phyloP scores from a whole-genome alignment of 129 eudicot species.

The Lactuca saligna region DNA sequence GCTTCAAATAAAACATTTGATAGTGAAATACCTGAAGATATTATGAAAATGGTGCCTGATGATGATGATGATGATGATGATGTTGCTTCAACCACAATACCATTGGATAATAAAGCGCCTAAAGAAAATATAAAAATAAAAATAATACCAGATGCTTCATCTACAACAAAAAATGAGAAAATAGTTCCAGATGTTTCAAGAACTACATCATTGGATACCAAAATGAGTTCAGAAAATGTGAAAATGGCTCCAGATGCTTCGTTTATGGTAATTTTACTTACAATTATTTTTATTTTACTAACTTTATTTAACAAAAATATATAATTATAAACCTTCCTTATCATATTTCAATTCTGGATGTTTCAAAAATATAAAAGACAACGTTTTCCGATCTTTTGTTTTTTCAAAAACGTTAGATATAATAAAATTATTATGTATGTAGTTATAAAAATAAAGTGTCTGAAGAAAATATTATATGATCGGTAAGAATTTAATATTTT shows the following conservation, averaged over 20 bases:
- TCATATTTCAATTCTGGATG: no score
- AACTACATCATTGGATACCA: constrained; percentile 12
- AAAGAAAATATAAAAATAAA: constrained; percentile 30
- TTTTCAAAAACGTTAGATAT: no score
- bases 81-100: constrained; percentile 23
- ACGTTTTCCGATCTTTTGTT: no score
- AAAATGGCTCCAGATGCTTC: constrained; percentile 42
- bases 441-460: not conserved
- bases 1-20: constrained; percentile 16
- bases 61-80: no score
- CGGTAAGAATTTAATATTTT: not conserved
- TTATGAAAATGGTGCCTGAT: constrained; percentile 2
- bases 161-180: constrained; percentile 23
- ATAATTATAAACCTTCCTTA: not conserved
- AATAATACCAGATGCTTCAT: constrained; percentile 30
- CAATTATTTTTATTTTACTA: not conserved
- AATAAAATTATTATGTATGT: not conserved
- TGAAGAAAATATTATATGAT: not conserved
- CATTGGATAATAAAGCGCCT: constrained; percentile 25
- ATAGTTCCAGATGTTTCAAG: constrained; percentile 39
- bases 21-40: constrained; percentile 23
- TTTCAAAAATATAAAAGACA: no score
- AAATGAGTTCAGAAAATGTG: constrained; percentile 28
- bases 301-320: not conserved
- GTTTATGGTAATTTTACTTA: constrained; percentile 28